These are phyloP conservation scores for Cicer bijugum DNA, from an alignment of 306 rosid species.

Conservation along the genomic window DNA sequence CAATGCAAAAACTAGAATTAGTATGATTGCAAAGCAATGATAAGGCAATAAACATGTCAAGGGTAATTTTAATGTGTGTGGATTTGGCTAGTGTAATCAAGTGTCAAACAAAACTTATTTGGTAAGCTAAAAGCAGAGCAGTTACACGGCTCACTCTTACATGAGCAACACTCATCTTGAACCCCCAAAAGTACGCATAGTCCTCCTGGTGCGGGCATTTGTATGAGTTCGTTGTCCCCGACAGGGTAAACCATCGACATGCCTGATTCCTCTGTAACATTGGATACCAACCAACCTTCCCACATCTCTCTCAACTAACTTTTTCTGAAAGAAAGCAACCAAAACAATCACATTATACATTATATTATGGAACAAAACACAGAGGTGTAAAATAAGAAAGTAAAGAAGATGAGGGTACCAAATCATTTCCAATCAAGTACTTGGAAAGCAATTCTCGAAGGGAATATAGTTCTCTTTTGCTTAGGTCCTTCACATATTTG, in stretches of 20 bases:
- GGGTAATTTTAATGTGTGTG: slow-evolving; percentile 11
- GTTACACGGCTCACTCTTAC: slow-evolving; percentile 40
- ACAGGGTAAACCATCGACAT: slow-evolving; percentile 59
- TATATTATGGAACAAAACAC: slow-evolving; percentile 26
- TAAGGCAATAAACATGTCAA: slow-evolving; percentile 15
- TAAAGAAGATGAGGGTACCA: slow-evolving; percentile 47
- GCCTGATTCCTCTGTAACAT: slow-evolving; percentile 69
- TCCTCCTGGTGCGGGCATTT: slow-evolving; percentile 64
- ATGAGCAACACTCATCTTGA: slow-evolving; percentile 42
- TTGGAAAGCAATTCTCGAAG: slow-evolving; percentile 68
- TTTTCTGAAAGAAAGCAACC: slow-evolving; percentile 46
- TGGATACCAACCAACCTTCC: slow-evolving; percentile 57
- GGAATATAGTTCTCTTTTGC: slow-evolving; percentile 65
- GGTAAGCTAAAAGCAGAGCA: slow-evolving; percentile 22
- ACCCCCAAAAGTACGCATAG: slow-evolving; percentile 43
- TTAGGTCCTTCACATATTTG: slow-evolving; percentile 72
- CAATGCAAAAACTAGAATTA: slow-evolving; percentile 4
- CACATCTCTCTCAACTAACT: slow-evolving; percentile 55
- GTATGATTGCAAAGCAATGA: slow-evolving; percentile 18
- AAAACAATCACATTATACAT: slow-evolving; percentile 23
- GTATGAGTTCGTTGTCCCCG: slow-evolving; percentile 74
- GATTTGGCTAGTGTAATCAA: background rate
- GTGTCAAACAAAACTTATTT: slow-evolving; percentile 40
- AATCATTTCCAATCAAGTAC: slow-evolving; percentile 66
- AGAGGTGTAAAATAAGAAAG: background rate